These are phyloP conservation scores for Dysphania ambrosioides DNA, from an alignment of 148 eudicot species.

Conservation along the genomic window DNA sequence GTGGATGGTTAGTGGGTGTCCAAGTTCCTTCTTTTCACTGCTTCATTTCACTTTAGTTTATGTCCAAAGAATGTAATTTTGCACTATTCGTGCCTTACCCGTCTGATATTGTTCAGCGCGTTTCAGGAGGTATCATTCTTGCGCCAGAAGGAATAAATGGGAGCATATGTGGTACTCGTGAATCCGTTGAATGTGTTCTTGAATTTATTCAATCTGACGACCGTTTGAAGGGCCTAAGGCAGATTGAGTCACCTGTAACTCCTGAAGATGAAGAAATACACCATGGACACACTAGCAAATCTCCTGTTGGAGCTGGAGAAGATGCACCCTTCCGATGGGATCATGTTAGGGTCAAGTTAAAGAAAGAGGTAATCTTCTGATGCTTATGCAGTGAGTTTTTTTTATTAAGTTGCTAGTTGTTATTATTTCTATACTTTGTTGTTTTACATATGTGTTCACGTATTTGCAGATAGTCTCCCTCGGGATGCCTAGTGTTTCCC, in stretches of 20 bases:
- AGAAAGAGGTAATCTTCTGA: slow-evolving; percentile 69
- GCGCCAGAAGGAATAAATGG: slow-evolving; percentile 99
- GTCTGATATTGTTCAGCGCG: slow-evolving; percentile 83
- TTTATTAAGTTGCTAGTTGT: background rate
- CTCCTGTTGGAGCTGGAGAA: slow-evolving; percentile 98
- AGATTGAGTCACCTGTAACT: slow-evolving; percentile 85
- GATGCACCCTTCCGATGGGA: slow-evolving; percentile 99
- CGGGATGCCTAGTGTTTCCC: slow-evolving; percentile 89
- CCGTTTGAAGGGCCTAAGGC: slow-evolving; percentile 71
- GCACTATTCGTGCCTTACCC: slow-evolving; percentile 43
- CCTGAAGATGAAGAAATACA: slow-evolving; percentile 98
- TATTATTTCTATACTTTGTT: background rate
- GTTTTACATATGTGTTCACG: slow-evolving; percentile 1
- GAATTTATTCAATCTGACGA: slow-evolving; percentile 70
- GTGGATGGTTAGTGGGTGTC: background rate
- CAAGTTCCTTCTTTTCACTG: background rate
- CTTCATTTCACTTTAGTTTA: background rate
- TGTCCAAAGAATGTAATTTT: slow-evolving; percentile 1
- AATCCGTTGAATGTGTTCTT: slow-evolving; percentile 77
- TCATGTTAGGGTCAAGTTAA: slow-evolving; percentile 94
- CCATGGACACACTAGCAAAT: slow-evolving; percentile 86
- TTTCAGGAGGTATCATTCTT: slow-evolving; percentile 98
- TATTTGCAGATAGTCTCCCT: slow-evolving; percentile 79
- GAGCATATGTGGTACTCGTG: slow-evolving; percentile 81
- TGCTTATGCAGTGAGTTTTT: slow-evolving; percentile 14